Base-by-base conservation (phyloP, 2,329 filamentous ascomycete genomes). In the Hypocrella siamensis region DNA sequence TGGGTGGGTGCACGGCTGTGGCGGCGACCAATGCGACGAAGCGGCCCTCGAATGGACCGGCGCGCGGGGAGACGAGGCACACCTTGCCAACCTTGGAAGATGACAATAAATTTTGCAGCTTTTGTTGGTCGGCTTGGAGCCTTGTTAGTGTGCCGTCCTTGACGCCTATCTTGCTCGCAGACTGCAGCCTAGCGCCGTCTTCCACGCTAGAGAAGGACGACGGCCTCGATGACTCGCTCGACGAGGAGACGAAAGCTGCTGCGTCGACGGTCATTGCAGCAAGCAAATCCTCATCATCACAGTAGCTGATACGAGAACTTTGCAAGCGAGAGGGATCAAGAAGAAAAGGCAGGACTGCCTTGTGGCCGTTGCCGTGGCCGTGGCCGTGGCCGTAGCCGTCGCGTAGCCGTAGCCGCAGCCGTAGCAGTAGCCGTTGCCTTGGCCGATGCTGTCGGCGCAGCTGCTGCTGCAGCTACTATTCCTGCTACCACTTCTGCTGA, bases 11-110 rank as follows among this genome's bases (percentile, higher is more conserved):
- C 22, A 35, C 30, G 29, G 15, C 29, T 14, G 37, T 30, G 27
- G 66, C 44, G 16, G 56, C 61, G 40, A 67, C 40, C 31, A 67
- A 53, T 25, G 60, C 64, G 19, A 67, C 58, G 19, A 60, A 46
- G 37, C 61, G 61, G 11, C 58, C 62, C 38, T 69, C 63, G 29
- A 69, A 59, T 11, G 59, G 53, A 7, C 65, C 65, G 8, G 64
- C 63, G 35, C 56, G 60, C 14, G 65, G 65, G 19, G 49, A 56
- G 16, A 67, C 49, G 11, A 65, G 46, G 26, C 53, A 57, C 11
- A 58, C 55, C 36, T 48, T 54, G 17, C 50, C 54, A 11, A 68
- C 52, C 15, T 53, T 50, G 17, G 47, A 51, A 18, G 56, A 57
- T 14, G 52, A 51, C 21, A 46, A 44, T 10, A 60, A 48, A 30